Conservation (phyloP, 1,139 yeast species). For the Debaryomyces singareniensis region DNA sequence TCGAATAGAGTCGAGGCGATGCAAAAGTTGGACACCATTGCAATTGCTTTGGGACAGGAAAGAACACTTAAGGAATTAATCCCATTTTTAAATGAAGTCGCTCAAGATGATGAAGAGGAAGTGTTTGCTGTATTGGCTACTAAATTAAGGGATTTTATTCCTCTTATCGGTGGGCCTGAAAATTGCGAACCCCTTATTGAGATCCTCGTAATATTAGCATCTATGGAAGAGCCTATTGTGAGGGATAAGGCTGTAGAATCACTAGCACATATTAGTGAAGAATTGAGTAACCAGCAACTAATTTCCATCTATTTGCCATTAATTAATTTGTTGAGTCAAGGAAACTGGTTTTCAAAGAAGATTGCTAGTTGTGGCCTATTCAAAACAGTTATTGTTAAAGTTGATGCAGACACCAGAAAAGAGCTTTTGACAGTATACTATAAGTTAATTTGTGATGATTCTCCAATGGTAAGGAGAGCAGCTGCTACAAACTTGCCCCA, state of each 20-base stretch:
- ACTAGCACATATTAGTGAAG: conserved; percentile 61
- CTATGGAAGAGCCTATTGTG: conserved; percentile 96
- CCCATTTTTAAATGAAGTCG: conserved; percentile 81
- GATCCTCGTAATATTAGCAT: conserved; percentile 81
- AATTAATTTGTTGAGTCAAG: conserved; percentile 71
- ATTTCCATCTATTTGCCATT: conserved; percentile 65
- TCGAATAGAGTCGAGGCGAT: conserved; percentile 91
- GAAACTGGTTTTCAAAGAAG: conserved; percentile 93
- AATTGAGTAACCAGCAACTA: conserved; percentile 62
- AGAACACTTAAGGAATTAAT: conserved; percentile 84
- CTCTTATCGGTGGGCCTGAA: conserved; percentile 79
- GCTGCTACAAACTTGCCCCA: conserved; percentile 82
- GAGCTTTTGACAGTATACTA: conserved; percentile 62
- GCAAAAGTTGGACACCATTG: conserved; percentile 91
- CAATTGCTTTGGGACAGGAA: conserved; percentile 91
- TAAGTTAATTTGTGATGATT: conserved; percentile 78
- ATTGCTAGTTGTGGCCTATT: conserved; percentile 91
- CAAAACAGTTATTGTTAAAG: conserved; percentile 61
- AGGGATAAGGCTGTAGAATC: conserved; percentile 92
- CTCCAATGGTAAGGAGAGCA: conserved; percentile 97
- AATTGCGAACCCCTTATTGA: conserved; percentile 74
- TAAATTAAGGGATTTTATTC: conserved; percentile 82
- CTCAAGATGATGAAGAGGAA: conserved; percentile 98
- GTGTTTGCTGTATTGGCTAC: conserved; percentile 91
- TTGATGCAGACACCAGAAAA: conserved; percentile 47